A percentile compares a stretch with the other conserved stretches of the same genome.
Evolutionary conservation across 2,329 filamentous ascomycete species (phyloP).

Genomic region (Beauveria bassiana): DNA sequence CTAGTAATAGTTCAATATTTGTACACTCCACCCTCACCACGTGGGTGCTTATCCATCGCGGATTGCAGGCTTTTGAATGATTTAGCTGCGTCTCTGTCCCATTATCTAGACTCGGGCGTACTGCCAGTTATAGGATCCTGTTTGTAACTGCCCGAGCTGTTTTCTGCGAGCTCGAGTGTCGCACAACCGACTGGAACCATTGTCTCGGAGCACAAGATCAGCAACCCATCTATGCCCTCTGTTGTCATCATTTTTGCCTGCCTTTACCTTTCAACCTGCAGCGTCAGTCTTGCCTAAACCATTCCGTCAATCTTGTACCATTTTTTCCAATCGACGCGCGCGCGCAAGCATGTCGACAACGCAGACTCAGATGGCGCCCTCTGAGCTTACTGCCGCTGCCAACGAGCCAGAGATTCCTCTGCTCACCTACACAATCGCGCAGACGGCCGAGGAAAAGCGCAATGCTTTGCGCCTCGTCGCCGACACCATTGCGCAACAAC

Average conservation of each 20-base stretch:
- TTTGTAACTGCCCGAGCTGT: background rate
- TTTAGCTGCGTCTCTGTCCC: background rate
- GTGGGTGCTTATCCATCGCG: conserved; percentile 5
- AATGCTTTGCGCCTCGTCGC: conserved; percentile 65
- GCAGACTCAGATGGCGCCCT: background rate
- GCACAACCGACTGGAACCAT: background rate
- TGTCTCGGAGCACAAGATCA: background rate
- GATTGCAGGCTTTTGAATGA: conserved; percentile 5
- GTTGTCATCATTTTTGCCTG: background rate
- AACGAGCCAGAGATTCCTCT: conserved; percentile 37
- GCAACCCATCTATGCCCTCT: background rate
- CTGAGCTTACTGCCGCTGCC: background rate
- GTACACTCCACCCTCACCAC: background rate
- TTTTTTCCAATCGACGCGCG: background rate
- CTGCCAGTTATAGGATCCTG: background rate
- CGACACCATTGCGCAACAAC: conserved; percentile 77
- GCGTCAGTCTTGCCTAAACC: background rate
- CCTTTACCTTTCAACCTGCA: background rate
- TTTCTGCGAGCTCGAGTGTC: background rate
- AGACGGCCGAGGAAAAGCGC: conserved; percentile 48
- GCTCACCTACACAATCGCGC: conserved; percentile 51
- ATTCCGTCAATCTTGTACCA: background rate
- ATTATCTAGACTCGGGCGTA: background rate
- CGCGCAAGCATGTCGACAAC: background rate
- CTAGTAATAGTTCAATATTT: background rate